Percentiles rank a stretch among this genome's conserved stretches.
Conservation (phyloP, 2,329 filamentous ascomycete genomes). For the Lachnellula willkommii region DNA sequence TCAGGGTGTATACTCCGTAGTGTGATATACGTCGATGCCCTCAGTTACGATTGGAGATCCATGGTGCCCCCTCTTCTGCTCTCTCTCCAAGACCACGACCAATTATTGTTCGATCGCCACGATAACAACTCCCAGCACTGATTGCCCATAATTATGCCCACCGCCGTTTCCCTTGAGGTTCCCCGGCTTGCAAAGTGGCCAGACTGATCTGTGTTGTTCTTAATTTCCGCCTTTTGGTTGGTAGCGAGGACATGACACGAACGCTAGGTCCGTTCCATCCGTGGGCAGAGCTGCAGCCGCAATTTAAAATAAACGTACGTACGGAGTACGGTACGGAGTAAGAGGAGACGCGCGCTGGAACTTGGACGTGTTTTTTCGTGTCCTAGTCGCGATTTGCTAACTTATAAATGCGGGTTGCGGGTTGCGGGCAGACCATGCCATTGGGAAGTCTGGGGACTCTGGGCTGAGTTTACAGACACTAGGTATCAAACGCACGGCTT, state of each 20-base stretch:
- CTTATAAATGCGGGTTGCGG: too few species aligned
- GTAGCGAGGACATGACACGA: not conserved
- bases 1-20: too few species aligned
- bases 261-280: not conserved
- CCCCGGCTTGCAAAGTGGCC: not conserved
- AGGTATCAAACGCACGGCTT: too few species aligned
- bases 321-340: too few species aligned
- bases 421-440: not conserved
- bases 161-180: not conserved
- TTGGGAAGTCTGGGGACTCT: too few species aligned
- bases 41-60: not conserved
- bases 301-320: not conserved
- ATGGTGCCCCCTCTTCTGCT: not conserved
- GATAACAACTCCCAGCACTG: not conserved
- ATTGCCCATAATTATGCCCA: not conserved
- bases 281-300: not conserved
- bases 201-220: not conserved
- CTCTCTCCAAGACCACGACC: not conserved
- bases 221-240: slow-evolving; percentile 7
- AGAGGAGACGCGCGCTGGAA: not conserved
- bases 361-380: not conserved
- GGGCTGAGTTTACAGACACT: too few species aligned
- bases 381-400: not conserved
- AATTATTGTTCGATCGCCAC: not conserved
- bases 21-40: too few species aligned